Base-by-base conservation (phyloP, 1,139 yeast species). In the Suhomyces yuchorum region DNA sequence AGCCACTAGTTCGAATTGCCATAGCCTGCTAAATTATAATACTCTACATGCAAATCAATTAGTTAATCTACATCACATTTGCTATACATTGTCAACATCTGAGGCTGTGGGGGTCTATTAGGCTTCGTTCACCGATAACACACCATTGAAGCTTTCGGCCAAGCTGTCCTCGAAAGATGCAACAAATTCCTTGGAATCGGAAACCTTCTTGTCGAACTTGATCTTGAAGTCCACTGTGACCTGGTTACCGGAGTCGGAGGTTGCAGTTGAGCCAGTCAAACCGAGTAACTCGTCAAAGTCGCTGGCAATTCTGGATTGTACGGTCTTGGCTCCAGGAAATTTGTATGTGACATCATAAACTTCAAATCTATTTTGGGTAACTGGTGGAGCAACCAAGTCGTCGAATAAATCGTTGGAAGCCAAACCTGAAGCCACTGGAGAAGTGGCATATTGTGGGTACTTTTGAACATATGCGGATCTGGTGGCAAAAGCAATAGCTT, bases 351-450 rank as follows among this genome's bases (percentile, higher is more conserved):
- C 57, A 41, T 63, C 70, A 40, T 55, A 58, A 46, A 81, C 78
- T 38, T 71, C 71, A 62, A 88, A 84, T 65, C 91, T 76, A 44
- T 78, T 78, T 32, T 78, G 69, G 40, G 78, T 79, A 35, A 81
- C 81, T 35, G 85, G 71, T 23, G 85, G 81, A 4, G 82, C 74
- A 42, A 86, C 58, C 53, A 87, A 69, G 37, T 80, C 87, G 59
- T 86, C 93, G 60, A 87, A 87, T 14, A 82, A 56, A 56, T 83
- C 88, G 48, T 69, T 68, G 20, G 26, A 17, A 9, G 36, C 14
- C 18, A 40, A 37, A 6, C 30, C 14, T 43, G 57, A 48, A 20
- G 45, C 54, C 38, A 50, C 49, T 35, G 84, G 84, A 44, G 85
- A 73, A 32, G 68, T 59, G 46, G 78, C 69, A 52, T 61, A 77